Evolutionary conservation across 768 basidiomycete species (phyloP).

Genomic region (Termitomyces sp.): DNA sequence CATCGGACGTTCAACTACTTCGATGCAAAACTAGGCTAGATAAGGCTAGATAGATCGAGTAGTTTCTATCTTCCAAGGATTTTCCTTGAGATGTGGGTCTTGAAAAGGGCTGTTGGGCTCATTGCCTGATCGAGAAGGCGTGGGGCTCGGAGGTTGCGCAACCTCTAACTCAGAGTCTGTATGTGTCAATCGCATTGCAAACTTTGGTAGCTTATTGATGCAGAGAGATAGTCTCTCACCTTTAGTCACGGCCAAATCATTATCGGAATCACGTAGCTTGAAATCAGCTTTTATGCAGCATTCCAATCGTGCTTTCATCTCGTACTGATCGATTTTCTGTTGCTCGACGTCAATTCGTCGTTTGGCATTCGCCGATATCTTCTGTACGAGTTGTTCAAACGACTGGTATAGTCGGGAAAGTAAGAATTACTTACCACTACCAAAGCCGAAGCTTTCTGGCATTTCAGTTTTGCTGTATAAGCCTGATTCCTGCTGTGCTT

Average conservation of each 20-base stretch:
- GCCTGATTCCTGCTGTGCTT: not conserved
- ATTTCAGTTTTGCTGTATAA: not conserved
- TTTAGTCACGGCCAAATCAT: not conserved
- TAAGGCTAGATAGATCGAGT: too few species aligned
- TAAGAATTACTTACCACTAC: not conserved
- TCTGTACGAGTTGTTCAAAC: not conserved
- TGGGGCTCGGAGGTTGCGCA: not conserved
- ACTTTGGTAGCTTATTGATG: too few species aligned
- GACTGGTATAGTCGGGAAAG: not conserved
- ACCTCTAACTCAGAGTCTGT: not conserved
- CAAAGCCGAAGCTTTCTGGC: not conserved
- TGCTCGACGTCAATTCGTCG: not conserved
- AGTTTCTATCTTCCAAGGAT: not conserved
- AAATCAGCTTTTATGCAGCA: not conserved
- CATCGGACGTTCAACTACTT: not conserved
- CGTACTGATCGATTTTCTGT: not conserved
- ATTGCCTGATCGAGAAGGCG: not conserved
- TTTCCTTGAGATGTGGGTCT: not conserved
- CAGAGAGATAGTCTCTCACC: not conserved
- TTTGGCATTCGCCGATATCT: not conserved
- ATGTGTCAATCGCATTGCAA: not conserved
- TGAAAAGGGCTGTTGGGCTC: not conserved
- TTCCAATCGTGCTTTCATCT: not conserved
- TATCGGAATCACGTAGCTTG: not conserved
- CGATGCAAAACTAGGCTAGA: not conserved